Conservation (phyloP, 345 rosid genomes). For the Aurinia saxatilis region DNA sequence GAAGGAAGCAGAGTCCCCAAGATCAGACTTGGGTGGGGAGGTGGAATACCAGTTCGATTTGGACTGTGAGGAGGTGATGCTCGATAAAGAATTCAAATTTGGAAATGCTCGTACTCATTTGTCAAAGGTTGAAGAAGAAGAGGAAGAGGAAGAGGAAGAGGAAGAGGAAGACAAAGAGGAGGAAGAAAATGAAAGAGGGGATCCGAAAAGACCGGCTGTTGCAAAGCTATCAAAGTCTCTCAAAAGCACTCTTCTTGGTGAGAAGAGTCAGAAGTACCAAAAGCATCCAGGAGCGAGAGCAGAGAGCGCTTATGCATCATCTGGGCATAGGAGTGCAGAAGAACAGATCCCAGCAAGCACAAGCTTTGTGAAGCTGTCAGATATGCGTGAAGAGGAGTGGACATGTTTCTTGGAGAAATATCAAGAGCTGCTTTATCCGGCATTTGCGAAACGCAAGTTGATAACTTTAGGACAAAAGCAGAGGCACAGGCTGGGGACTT, state of each 20-base stretch:
- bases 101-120: constrained; percentile 45
- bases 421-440: constrained; percentile 63
- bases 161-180: constrained; percentile 41
- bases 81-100: constrained; percentile 42
- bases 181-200: constrained; percentile 12
- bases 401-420: constrained; percentile 57
- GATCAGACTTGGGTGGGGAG: constrained; percentile 41
- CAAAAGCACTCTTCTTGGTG: constrained; percentile 49
- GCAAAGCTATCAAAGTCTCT: constrained; percentile 75
- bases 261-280: constrained; percentile 50
- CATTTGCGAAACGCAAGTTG: constrained; percentile 56
- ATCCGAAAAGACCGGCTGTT: constrained; percentile 32
- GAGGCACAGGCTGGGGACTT: constrained; percentile 58
- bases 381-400: constrained; percentile 83
- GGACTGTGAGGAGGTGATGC: constrained; percentile 51
- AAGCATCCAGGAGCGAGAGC: constrained; percentile 42
- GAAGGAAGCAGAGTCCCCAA: constrained; percentile 42
- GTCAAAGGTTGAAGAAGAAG: constrained; percentile 57
- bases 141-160: constrained; percentile 42
- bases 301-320: constrained; percentile 50
- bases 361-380: constrained; percentile 79
- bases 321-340: constrained; percentile 82
- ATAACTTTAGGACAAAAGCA: constrained; percentile 65
- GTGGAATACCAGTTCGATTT: constrained; percentile 64
- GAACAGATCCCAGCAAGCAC: constrained; percentile 76